Conservation (phyloP, 208 protist genomes). For the Naegleria fowleri region DNA sequence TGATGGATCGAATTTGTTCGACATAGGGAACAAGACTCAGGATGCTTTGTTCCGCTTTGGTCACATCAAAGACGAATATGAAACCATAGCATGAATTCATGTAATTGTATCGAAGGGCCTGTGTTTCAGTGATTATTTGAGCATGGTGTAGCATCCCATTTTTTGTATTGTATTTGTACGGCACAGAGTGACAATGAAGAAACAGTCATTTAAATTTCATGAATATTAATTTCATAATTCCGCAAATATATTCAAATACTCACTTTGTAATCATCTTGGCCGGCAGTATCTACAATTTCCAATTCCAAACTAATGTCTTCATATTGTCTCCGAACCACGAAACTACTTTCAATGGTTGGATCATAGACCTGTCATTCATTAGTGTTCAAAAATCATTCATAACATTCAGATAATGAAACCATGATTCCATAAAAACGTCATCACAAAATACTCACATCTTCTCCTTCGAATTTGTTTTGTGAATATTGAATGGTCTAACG, state of each 20-base stretch:
- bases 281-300: background rate
- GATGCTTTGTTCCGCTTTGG: constrained; percentile 48
- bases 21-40: constrained; percentile 31
- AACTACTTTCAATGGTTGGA: background rate
- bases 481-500: background rate
- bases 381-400: no score
- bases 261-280: background rate
- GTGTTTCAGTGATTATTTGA: constrained; percentile 51
- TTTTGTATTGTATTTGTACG: no score
- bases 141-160: no score
- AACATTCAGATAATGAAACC: no score
- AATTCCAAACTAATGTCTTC: background rate
- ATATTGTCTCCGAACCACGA: background rate
- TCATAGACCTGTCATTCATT: background rate
- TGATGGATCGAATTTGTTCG: constrained; percentile 54
- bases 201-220: no score
- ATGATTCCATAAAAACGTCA: no score
- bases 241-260: no score
- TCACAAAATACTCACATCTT: background rate
- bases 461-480: background rate
- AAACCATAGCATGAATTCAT: constrained; percentile 53
- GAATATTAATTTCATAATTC: no score
- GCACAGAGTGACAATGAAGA: no score
- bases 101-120: constrained; percentile 42
- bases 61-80: constrained; percentile 49